Evolutionary conservation across 129 eudicot genomes (phyloP), one percentile per base, ranked within the genome.

Genomic region (Chrysanthemum seticuspe): DNA sequence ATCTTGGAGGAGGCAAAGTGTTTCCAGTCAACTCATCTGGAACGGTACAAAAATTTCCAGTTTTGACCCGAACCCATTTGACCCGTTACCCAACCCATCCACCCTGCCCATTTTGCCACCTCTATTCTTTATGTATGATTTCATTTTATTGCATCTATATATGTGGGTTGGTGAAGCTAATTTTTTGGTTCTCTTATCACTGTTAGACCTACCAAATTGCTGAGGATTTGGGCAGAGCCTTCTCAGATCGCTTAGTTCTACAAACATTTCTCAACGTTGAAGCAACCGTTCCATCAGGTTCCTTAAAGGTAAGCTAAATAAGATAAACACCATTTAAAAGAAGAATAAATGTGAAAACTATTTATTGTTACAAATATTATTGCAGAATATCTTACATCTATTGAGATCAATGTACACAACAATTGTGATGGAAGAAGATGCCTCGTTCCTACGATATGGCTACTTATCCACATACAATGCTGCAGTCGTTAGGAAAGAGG

Each of bases 191-290:
- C 52, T 70, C 54, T 9, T n/a, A 16, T 5, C n/a, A 10, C 10
- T 8, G 12, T 76, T 88, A 95, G 97, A 83, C 83, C 59, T 85
- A 95, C 75, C 97, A 87, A 71, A 92, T 86, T 62, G 97, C 99
- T 65, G 97, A 95, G 84, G 97, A 95, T 83, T 72, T 95, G 81
- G 96, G 99, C 62, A 86, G 89, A 86, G 99, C 97, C 64, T 95
- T 86, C 73, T 65, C 97, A 7, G 99, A 91, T 72, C 83, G 84
- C 6, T 69, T 85, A 29, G 80, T 91, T 63, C 74, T 95, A 56
- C 96, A 81, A 83, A 81, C 84, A 63, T 85, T 77, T 79, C 65
- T 85, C 13, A 91, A 95, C 29, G 90, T 87, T 16, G 99, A 95
- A 84, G 92, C 83, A 52, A 71, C 75, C 50, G 81, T 82, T 18